Percentiles rank a stretch among this genome's conserved stretches.
Conservation (phyloP, 768 basidiomycete species). For the Sporobolomyces phaffii region DNA sequence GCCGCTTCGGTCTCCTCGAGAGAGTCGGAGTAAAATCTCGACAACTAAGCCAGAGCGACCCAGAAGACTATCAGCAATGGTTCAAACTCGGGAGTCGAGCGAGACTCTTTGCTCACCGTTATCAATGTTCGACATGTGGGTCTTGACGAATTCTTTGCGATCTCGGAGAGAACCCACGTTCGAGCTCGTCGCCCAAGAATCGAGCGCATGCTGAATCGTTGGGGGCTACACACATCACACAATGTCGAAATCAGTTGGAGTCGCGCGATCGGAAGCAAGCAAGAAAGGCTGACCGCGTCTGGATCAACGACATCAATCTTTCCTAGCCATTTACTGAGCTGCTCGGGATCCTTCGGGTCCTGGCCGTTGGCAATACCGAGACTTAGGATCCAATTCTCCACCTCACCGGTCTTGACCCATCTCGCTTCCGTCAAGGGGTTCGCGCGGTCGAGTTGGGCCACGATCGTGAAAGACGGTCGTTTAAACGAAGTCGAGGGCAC, state of each 20-base stretch:
- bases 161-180: slow-evolving; percentile 67
- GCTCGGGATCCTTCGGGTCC: slow-evolving; percentile 31
- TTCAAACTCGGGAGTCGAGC: no score
- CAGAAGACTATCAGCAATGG: no score
- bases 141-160: slow-evolving; percentile 79
- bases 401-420: slow-evolving; percentile 91
- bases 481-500: not conserved
- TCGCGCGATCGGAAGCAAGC: not conserved
- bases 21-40: slow-evolving; percentile 85
- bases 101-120: no score
- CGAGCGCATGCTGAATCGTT: slow-evolving; percentile 82
- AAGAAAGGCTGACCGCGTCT: slow-evolving; percentile 65
- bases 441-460: slow-evolving; percentile 74
- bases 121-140: slow-evolving; percentile 76
- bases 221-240: slow-evolving; percentile 65
- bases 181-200: slow-evolving; percentile 81
- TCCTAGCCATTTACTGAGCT: slow-evolving; percentile 65
- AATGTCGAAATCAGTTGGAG: not conserved
- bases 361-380: slow-evolving; percentile 33
- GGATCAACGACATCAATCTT: slow-evolving; percentile 88
- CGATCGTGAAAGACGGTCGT: slow-evolving; percentile 54
- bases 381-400: slow-evolving; percentile 79
- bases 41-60: slow-evolving; percentile 51
- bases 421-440: slow-evolving; percentile 89
- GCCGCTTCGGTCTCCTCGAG: slow-evolving; percentile 76